phyloP scores from a whole-genome alignment of 2,329 filamentous ascomycete genomes.

The Mariannaea sp. region DNA sequence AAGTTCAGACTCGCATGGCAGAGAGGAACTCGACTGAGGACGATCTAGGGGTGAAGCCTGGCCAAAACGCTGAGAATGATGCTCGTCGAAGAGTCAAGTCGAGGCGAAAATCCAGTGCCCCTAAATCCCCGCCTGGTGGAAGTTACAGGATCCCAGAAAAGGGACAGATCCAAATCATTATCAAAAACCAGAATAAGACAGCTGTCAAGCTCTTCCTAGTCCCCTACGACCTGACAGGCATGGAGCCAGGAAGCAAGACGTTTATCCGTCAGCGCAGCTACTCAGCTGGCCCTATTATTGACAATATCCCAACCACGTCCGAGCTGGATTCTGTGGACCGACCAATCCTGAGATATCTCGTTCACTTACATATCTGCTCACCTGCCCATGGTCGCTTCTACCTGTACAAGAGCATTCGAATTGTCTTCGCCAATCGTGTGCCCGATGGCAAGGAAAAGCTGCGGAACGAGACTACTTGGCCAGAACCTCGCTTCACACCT shows the following conservation, averaged over 20 bases:
- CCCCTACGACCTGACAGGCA: slow-evolving; percentile 88
- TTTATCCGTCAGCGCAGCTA: slow-evolving; percentile 95
- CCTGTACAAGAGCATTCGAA: slow-evolving; percentile 87
- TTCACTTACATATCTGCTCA: slow-evolving; percentile 92
- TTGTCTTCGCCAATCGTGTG: slow-evolving; percentile 95
- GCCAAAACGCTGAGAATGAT: slow-evolving; percentile 22
- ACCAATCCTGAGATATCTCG: slow-evolving; percentile 83
- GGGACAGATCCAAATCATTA: slow-evolving; percentile 93
- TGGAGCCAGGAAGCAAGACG: slow-evolving; percentile 93
- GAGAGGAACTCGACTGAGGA: slow-evolving; percentile 44
- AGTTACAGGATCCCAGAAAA: slow-evolving; percentile 93
- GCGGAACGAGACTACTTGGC: slow-evolving; percentile 84
- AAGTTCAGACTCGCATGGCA: slow-evolving; percentile 51
- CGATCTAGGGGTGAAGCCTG: slow-evolving; percentile 29
- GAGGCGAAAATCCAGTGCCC: slow-evolving; percentile 59
- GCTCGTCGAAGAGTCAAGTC: slow-evolving; percentile 43
- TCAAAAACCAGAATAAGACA: slow-evolving; percentile 98
- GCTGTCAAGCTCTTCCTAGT: slow-evolving; percentile 95
- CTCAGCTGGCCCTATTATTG: slow-evolving; percentile 82
- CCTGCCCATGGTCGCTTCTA: slow-evolving; percentile 83
- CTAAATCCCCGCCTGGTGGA: slow-evolving; percentile 74
- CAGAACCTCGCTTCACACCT: slow-evolving; percentile 82
- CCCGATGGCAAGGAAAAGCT: slow-evolving; percentile 94
- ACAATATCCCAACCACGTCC: slow-evolving; percentile 55
- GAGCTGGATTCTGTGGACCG: slow-evolving; percentile 50